These are phyloP conservation scores for Acanthamoeba royreba DNA, from an alignment of 208 protist species.

Conservation along the genomic window DNA sequence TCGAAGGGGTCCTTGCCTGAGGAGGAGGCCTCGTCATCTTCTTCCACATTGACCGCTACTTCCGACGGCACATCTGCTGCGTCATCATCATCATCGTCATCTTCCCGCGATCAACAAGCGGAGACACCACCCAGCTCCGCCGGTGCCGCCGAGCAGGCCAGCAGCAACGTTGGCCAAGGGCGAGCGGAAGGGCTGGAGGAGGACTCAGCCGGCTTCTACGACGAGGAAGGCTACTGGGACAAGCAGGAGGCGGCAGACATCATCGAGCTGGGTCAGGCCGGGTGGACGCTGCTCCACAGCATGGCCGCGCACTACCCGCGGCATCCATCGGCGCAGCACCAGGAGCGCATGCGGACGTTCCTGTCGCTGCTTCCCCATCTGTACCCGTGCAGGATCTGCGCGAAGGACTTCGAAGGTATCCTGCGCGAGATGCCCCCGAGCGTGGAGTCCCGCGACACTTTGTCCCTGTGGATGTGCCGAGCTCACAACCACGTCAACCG, in stretches of 20 bases:
- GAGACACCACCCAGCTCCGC: neutral
- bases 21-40: no score
- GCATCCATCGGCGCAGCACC: neutral
- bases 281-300: slow-evolving; percentile 59
- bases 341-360: slow-evolving; percentile 46
- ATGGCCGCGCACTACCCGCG: slow-evolving; percentile 60
- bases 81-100: no score
- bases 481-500: slow-evolving; percentile 62
- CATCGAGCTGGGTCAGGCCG: slow-evolving; percentile 45
- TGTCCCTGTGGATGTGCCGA: slow-evolving; percentile 58
- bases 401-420: slow-evolving; percentile 17
- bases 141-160: neutral
- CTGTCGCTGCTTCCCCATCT: slow-evolving; percentile 36
- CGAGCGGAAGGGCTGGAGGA: neutral
- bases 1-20: no score
- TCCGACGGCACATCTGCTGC: no score
- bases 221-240: slow-evolving; percentile 8
- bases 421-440: slow-evolving; percentile 15
- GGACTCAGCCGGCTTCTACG: neutral
- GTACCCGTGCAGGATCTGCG: slow-evolving; percentile 61
- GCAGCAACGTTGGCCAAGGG: neutral
- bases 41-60: no score
- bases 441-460: slow-evolving; percentile 4
- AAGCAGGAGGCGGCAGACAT: neutral
- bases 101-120: neutral